phyloP scores from a whole-genome alignment of 306 rosid genomes.

The Potentilla sterilis region DNA sequence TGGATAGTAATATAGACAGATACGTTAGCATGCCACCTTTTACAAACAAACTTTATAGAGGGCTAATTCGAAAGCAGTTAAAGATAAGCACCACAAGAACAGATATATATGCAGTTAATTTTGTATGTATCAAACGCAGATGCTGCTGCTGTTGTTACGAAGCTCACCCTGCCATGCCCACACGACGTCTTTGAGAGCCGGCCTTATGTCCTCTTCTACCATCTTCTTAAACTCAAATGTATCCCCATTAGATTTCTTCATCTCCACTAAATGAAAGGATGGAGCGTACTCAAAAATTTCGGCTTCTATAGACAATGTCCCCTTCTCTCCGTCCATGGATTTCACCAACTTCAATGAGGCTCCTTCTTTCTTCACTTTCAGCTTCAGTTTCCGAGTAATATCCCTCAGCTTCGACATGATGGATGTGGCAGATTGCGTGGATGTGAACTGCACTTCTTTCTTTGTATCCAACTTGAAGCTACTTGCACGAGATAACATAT shows the following conservation, averaged over 20 bases:
- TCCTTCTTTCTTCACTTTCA: constrained; percentile 43
- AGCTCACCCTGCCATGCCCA: constrained; percentile 58
- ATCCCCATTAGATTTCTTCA: constrained; percentile 52
- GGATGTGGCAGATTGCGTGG: constrained; percentile 40
- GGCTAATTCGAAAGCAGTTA: not conserved
- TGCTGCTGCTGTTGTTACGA: constrained; percentile 29
- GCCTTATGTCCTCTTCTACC: constrained; percentile 43
- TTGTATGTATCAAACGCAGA: constrained; percentile 7
- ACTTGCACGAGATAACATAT: constrained; percentile 44
- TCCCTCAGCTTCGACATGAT: constrained; percentile 43
- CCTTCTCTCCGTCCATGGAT: constrained; percentile 42
- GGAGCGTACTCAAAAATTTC: constrained; percentile 48
- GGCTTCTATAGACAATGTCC: constrained; percentile 41
- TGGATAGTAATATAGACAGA: not conserved
- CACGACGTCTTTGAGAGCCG: constrained; percentile 51
- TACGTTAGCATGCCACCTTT: not conserved
- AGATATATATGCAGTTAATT: not conserved
- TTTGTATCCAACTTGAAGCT: constrained; percentile 28
- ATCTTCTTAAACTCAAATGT: constrained; percentile 48
- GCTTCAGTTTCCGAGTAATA: constrained; percentile 34
- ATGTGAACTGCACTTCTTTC: constrained; percentile 44
- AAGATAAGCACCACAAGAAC: not conserved
- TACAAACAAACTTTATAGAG: not conserved
- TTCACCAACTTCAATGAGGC: constrained; percentile 45
- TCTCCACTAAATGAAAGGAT: constrained; percentile 46